Base-by-base conservation (phyloP, 2,329 filamentous ascomycete species). In the Diaporthe destruens region DNA sequence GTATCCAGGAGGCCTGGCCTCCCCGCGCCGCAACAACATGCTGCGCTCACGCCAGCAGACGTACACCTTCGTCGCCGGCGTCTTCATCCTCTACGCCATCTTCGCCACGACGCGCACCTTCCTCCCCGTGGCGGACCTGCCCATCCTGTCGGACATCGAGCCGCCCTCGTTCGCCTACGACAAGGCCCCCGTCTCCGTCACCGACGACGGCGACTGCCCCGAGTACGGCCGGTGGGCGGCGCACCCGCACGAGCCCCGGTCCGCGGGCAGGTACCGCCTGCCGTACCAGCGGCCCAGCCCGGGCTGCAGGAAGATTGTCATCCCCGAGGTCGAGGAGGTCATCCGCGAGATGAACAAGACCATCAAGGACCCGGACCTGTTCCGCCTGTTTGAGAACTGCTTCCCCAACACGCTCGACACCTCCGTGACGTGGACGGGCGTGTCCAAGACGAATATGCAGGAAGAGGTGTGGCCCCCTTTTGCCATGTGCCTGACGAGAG, bases 391-490 rank as follows among this genome's bases (percentile, higher is more conserved):
- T 79, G 90, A 93, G 77, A 94, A 94, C 78, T 91, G 91, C 2
- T 94, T 92, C 73, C 92, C 92, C 1, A 94, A 94, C 77, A 94
- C 92, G 0, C 82, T 94, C 29, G 92, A 93, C 75, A 93, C 92
- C 1, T 93, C 91, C 0, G 88, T 94, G 42, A 85, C 88, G 74
- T 94, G 92, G 92, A 91, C 92, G 77, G 86, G 81, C 32, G 75
- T 89, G 18, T 88, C 91, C 67, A 87, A 85, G 12, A 84, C 82
- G 2, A 79, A 80, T 56, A 70, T 79, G 2, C 78, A 81, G n/a
- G 79, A 87, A 68, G 82, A 83, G 76, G 77, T 76, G 74, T 14
- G 42, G 1, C 39, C 29, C 20, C 3, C 29, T 2, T 8, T 23
- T 25, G 2, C 12, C 42, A 3, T n/a, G 16, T 11, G 8, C 20